Base-by-base conservation (phyloP, 192 early-diverging fungal genomes). In the Cetraspora pellucida region DNA sequence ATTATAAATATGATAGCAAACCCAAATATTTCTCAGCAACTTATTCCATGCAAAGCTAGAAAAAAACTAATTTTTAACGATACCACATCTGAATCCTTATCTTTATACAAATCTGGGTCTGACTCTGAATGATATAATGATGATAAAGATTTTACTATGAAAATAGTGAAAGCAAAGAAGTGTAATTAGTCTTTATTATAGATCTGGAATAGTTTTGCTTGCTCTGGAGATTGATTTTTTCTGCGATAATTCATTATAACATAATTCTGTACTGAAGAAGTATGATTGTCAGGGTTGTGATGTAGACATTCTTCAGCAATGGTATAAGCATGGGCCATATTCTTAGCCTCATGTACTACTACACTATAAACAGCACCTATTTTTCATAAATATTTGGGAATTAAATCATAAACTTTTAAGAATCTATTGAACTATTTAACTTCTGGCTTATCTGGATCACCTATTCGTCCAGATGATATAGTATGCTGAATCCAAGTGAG, bases 331-430 rank as follows among this genome's bases (percentile, higher is more conserved):
- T 72, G 49, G 25, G 50, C 47, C 55, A 55, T 54, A 72, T 72
- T 72, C 31, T 72, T 55, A 17, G 70, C 25, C 9, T 27, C 52
- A 72, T 72, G 70, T 27, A 21, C 47, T 55, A 72, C 25, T 17
- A 28, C 54, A 25, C n/a, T 50, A 13, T 55, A 72, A 30, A 72
- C 70, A 30, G 70, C 70, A 1, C 70, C 70, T 57, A 72, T 6
- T 72, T 72, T 72, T 7, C 50, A 52, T 37, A 37, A 37, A 37
- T 37, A 72, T 50, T 55, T 21, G 55, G 70, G 46, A 54, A 72
- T 50, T 54, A 72, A 72, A 72, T 72, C 50, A 72, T 72, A 72
- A 8, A 55, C 25, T 72, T 72, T 72, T 72, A 72, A 31, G 50
- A 30, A 55, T 72, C 0, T 55, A 31, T 55, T 27, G 52, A 72